Conservation (phyloP, 2,329 filamentous ascomycete genomes). For the Neurospora crassa region DNA sequence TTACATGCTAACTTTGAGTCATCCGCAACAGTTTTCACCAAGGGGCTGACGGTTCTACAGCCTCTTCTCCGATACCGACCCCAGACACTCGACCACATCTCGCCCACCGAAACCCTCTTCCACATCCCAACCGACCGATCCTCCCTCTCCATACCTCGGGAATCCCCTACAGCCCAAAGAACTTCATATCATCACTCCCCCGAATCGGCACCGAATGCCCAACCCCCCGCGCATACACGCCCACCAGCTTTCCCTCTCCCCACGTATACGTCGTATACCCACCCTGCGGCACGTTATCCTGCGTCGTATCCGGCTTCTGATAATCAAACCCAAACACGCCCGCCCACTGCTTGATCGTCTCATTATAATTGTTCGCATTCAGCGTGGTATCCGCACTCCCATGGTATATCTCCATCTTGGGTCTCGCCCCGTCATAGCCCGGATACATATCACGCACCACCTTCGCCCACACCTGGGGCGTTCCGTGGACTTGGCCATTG, state of each 20-base stretch:
- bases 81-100: not conserved
- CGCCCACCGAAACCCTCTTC: not conserved
- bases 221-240: conserved; percentile 7
- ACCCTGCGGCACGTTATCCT: conserved; percentile 10
- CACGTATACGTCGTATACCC: conserved; percentile 16
- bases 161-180: no score
- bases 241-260: conserved; percentile 18
- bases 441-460: conserved; percentile 32
- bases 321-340: conserved; percentile 32
- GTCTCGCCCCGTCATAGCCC: conserved; percentile 37
- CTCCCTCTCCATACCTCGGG: no score
- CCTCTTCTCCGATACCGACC: not conserved
- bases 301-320: conserved; percentile 4
- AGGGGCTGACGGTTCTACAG: not conserved
- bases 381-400: conserved; percentile 40
- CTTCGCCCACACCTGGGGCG: conserved; percentile 21
- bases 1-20: not conserved
- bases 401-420: conserved; percentile 48
- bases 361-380: conserved; percentile 43
- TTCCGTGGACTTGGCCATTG: conserved; percentile 29
- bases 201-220: conserved; percentile 9
- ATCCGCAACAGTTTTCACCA: not conserved
- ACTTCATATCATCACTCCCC: conserved; percentile 9
- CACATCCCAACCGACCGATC: not conserved
- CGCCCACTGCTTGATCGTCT: conserved; percentile 46